Evolutionary conservation across 345 rosid species (phyloP).

Genomic region (Citrus inodora): DNA sequence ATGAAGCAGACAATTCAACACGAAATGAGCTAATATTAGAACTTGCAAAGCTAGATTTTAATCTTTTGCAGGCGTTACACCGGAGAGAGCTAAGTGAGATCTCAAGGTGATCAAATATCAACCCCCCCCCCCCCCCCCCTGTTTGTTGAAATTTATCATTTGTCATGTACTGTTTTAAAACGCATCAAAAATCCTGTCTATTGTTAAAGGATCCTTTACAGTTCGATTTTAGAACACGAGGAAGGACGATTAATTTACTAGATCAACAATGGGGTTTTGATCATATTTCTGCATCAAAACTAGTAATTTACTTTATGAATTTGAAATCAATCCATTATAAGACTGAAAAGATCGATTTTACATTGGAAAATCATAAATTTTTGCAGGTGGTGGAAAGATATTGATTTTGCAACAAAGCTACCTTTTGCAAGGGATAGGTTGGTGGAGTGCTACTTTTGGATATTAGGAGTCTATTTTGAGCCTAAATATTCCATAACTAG

Average conservation of each 20-base stretch:
- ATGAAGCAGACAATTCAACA: slow-evolving; percentile 9
- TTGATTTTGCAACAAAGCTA: slow-evolving; percentile 22
- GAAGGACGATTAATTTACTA: no score
- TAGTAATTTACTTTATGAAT: no score
- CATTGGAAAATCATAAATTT: not conserved
- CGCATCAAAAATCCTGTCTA: no score
- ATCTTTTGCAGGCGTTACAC: slow-evolving; percentile 26
- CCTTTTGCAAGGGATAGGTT: slow-evolving; percentile 35
- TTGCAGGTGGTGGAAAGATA: slow-evolving; percentile 39
- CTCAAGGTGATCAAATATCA: slow-evolving; percentile 11
- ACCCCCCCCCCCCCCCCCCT: no score
- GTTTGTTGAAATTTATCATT: no score
- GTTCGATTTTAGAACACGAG: no score
- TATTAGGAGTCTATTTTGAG: slow-evolving; percentile 22
- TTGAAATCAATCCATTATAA: no score
- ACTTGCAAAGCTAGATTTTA: slow-evolving; percentile 30
- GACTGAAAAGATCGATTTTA: no score
- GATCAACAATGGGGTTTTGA: no score
- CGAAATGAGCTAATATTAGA: slow-evolving; percentile 17
- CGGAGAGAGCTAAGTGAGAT: slow-evolving; percentile 23
- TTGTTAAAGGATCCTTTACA: no score
- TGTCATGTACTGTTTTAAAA: no score
- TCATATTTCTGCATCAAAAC: no score
- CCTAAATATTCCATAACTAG: slow-evolving; percentile 27
- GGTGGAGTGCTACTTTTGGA: slow-evolving; percentile 40